These are phyloP conservation scores for Nigrograna mackinnonii DNA, from an alignment of 2,329 filamentous ascomycete genomes.

Conservation along the genomic window DNA sequence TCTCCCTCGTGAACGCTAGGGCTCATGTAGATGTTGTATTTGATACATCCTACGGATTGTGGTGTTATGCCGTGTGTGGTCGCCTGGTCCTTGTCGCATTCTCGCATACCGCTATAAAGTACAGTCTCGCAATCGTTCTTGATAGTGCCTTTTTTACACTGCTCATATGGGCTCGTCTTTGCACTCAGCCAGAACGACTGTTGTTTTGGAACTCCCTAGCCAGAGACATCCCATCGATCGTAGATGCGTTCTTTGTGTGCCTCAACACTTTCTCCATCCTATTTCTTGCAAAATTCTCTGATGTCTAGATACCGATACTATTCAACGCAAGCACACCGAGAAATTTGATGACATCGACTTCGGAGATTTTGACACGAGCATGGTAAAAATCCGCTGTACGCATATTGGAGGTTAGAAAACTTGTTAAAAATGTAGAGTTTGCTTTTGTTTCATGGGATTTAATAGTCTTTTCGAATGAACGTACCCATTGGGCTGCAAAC, in stretches of 20 bases:
- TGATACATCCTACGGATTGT: neutral
- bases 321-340: neutral
- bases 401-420: neutral
- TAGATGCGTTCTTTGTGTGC: neutral
- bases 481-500: too few relatives aligned
- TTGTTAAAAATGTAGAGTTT: too few relatives aligned
- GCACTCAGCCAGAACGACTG: constrained; percentile 3
- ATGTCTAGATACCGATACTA: neutral
- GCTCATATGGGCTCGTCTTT: neutral
- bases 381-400: neutral
- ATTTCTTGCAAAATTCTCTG: constrained; percentile 1
- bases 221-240: constrained; percentile 3
- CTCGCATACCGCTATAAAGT: neutral
- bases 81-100: neutral
- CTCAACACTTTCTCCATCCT: neutral
- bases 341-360: neutral
- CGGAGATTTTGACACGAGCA: neutral
- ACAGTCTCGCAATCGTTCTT: neutral
- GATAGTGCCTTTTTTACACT: constrained; percentile 1
- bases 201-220: neutral
- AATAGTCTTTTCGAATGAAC: too few relatives aligned
- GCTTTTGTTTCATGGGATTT: too few relatives aligned
- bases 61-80: neutral
- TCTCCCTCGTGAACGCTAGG: neutral
- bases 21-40: constrained; percentile 1